These are phyloP conservation scores for Leersia perrieri DNA, from an alignment of 176 grass and related monocot species.

Conservation along the genomic window DNA sequence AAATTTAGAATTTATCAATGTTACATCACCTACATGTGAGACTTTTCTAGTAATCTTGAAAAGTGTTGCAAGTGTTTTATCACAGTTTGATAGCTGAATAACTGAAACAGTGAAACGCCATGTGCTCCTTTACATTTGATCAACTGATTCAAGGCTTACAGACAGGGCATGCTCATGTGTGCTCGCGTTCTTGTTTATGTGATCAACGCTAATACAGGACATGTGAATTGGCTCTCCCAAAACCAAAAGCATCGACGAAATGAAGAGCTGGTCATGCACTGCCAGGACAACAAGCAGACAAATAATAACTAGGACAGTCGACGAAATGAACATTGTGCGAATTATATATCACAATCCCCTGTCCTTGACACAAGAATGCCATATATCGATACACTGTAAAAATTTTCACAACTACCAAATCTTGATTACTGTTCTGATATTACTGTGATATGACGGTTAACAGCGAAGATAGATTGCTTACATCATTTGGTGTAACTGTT, in stretches of 20 bases:
- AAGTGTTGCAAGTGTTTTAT: neutral
- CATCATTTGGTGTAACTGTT: constrained; percentile 19
- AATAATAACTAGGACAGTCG: neutral
- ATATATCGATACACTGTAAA: neutral
- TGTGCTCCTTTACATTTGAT: neutral
- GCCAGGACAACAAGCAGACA: neutral
- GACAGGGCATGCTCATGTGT: neutral
- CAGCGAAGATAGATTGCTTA: neutral
- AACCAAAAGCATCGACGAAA: neutral
- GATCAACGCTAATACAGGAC: neutral
- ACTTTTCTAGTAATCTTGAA: neutral
- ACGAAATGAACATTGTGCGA: neutral
- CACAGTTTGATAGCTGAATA: neutral
- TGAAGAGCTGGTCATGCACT: neutral
- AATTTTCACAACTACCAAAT: neutral
- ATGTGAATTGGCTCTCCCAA: neutral
- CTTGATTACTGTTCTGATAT: constrained; percentile 12
- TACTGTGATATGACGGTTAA: neutral
- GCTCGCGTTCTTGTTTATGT: neutral
- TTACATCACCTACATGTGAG: too few relatives aligned
- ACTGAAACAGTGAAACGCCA: neutral
- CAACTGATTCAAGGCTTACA: neutral
- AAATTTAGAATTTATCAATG: too few relatives aligned
- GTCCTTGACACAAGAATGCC: neutral
- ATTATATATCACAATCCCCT: neutral